Evolutionary conservation across 768 basidiomycete species (phyloP), one percentile per base, ranked within the genome.

Genomic region (Imleria badia): DNA sequence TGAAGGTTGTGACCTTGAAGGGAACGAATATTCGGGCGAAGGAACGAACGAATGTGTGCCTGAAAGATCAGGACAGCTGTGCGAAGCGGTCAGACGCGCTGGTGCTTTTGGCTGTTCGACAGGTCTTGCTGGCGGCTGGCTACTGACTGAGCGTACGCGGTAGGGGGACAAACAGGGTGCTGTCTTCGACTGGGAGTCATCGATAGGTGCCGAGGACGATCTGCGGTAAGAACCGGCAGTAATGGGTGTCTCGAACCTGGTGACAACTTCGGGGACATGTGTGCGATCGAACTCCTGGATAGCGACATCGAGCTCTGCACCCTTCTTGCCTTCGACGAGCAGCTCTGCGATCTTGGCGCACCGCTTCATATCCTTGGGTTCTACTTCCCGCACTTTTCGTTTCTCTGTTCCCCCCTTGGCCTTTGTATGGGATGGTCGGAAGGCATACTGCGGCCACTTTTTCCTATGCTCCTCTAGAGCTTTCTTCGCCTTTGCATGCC

Each of bases 381-480:
- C 61, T 65, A 72, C 76, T 34, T 73, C 75, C 49, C 69, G 62
- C 14, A 71, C 69, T 35, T 61, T 73, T 54, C 48, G 71, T 64
- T 65, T 73, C 68, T 55, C 74, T 54, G 60, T 64, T 46, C 52
- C 60, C 26, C 60, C 68, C 65, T 68, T 72, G 7, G 41, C 31
- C 51, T 66, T 71, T 0, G 65, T 29, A 63, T 87, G 85, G 17
- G 80, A 71, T 1, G 89, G 89, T 22, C 82, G 75, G 72, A 90
- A 91, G 3, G 86, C 78, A 62, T 91, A 91, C 69, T 85, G 77
- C 20, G 90, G 89, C 73, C 82, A 90, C 55, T 63, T 68, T 62
- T 81, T 82, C 71, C 82, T 85, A 69, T 91, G 89, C 60, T 89
- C 89, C 44, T 84, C 86, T 45, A 82, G 80, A 0, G 86, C 86